A percentile compares a stretch with the other conserved stretches of the same genome.
Conservation (phyloP, 1,139 yeast species). For the Suhomyces bolitotheri region DNA sequence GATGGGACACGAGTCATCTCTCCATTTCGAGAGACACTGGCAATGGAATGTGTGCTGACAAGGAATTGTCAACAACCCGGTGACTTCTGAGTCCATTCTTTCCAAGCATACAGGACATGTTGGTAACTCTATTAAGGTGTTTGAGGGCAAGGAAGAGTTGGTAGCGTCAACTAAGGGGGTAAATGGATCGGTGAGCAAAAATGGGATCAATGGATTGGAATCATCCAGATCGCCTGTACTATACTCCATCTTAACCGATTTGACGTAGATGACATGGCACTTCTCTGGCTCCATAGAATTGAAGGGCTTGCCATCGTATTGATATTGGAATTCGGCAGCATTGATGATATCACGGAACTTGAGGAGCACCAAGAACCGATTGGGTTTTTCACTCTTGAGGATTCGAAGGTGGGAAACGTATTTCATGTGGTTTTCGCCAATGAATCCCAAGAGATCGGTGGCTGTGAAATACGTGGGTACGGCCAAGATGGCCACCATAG, state of each 20-base stretch:
- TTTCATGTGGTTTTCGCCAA: constrained; percentile 62
- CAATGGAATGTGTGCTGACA: constrained; percentile 96
- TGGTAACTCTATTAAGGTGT: constrained; percentile 63
- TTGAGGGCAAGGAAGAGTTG: constrained; percentile 13
- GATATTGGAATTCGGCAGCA: constrained; percentile 64
- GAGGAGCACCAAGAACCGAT: constrained; percentile 73
- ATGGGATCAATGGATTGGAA: constrained; percentile 52
- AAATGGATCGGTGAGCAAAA: constrained; percentile 73
- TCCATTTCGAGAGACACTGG: constrained; percentile 85
- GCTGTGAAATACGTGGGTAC: constrained; percentile 88
- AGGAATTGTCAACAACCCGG: constrained; percentile 84
- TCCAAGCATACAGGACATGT: constrained; percentile 95
- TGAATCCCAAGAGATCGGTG: constrained; percentile 76
- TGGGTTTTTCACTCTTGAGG: constrained; percentile 63
- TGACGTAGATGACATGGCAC: constrained; percentile 74
- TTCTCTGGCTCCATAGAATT: constrained; percentile 88
- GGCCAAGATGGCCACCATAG: constrained; percentile 76
- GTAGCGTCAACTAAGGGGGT: constrained; percentile 19
- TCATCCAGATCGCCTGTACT: constrained; percentile 13
- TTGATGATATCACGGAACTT: constrained; percentile 60
- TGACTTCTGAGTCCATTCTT: constrained; percentile 77
- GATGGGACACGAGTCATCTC: constrained; percentile 88
- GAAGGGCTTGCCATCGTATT: constrained; percentile 73
- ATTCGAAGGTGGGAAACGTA: constrained; percentile 72
- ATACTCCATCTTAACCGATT: constrained; percentile 50